Evolutionary conservation across 306 rosid genomes (phyloP), one percentile per base, ranked within the genome.

Genomic region (Cercis canadensis): DNA sequence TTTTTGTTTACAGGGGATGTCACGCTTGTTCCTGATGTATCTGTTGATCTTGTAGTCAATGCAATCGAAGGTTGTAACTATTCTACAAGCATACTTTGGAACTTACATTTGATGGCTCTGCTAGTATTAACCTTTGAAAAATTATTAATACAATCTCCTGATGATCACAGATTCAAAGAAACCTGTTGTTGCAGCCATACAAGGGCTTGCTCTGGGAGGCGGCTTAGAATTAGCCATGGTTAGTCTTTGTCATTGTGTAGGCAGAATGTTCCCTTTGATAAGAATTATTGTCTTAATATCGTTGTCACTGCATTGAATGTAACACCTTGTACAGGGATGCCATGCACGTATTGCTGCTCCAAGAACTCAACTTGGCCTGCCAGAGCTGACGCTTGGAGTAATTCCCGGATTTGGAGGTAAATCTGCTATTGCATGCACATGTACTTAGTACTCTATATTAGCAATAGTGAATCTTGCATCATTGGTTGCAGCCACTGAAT

Each of bases 181-280:
- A 82, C 99, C 99, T 53, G 76, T 89, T 58, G 99, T 95, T 77
- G 99, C 99, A 41, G 96, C 97, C 24, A 73, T 95, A 0, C 84
- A 86, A 79, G 97, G 99, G 57, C 99, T 95, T 78, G 99, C 99
- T 24, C 90, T 95, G 14, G 99, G 99, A 72, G 99, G 99, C 76
- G 99, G 99, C 73, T 83, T 95, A 77, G 99, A 95, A 71, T 65
- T 95, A 76, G 96, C 99, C 60, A 44, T 95, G 96, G 99, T 95
- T 75, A 75, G 97, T 85, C 52, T 58, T 71, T 75, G 18, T 32
- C 18, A 40, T 65, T 41, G 44, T 67, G 77, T 53, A 50, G 24
- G 34, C 17, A 21, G 13, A 34, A 0, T 57, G 36, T 44, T 39
- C 12, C 2, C 62, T 62, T 56, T 63, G 18, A 32, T 39, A 33